phyloP scores from a whole-genome alignment of 176 grass and related monocot genomes.

The Canna indica region DNA sequence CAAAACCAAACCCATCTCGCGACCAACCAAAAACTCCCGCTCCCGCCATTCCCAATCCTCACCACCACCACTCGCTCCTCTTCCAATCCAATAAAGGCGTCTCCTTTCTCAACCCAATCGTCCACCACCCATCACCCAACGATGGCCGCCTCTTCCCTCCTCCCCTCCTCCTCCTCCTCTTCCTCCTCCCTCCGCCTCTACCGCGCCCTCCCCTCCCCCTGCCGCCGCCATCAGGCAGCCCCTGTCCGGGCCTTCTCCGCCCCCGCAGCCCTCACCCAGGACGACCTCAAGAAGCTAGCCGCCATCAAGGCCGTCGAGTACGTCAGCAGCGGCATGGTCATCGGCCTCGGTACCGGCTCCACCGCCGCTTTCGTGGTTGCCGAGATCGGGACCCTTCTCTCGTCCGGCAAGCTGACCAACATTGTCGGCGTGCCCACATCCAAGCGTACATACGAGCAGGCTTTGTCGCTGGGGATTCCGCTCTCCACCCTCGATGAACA shows the following conservation, averaged over 20 bases:
- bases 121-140: background rate
- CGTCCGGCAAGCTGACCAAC: constrained; percentile 48
- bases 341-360: constrained; percentile 90
- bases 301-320: constrained; percentile 87
- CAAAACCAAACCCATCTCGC: background rate
- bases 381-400: constrained; percentile 74
- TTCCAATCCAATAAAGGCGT: background rate
- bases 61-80: background rate
- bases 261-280: constrained; percentile 55
- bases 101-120: background rate
- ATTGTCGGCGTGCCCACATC: constrained; percentile 94
- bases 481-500: constrained; percentile 93
- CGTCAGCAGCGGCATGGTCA: constrained; percentile 85
- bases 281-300: constrained; percentile 88
- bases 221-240: constrained; percentile 10
- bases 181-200: constrained; percentile 15
- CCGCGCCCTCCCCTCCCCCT: background rate
- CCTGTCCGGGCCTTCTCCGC: constrained; percentile 45
- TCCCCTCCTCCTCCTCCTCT: constrained; percentile 3
- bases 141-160: constrained; percentile 19
- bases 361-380: constrained; percentile 90
- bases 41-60: background rate
- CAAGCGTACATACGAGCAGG: constrained; percentile 92
- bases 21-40: background rate
- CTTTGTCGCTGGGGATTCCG: constrained; percentile 69